Percentiles rank a stretch among this genome's conserved stretches.
These are phyloP conservation scores for Xylaria venustula DNA, from an alignment of 495 filamentous ascomycete genomes.

Conservation along the genomic window DNA sequence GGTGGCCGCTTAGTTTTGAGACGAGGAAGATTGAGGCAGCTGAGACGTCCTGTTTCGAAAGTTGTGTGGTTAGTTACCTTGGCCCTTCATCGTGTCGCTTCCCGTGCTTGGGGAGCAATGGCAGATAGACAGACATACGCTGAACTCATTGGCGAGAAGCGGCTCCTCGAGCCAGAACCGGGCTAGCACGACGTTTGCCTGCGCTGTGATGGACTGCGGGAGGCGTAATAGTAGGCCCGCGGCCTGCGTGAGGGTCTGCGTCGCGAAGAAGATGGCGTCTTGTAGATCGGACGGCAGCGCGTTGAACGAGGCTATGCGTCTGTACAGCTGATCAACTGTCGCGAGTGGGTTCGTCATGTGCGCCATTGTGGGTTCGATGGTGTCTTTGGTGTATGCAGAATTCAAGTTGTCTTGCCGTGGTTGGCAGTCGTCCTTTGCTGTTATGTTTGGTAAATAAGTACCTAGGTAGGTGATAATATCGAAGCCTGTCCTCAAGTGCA, in stretches of 20 bases:
- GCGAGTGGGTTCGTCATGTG: constrained; percentile 81
- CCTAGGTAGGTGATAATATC: too few relatives aligned
- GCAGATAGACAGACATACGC: constrained; percentile 11
- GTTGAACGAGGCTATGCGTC: constrained; percentile 45
- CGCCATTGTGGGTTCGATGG: constrained; percentile 33
- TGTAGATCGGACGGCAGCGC: constrained; percentile 78
- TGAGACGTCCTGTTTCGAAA: constrained; percentile 65
- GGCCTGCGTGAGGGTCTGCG: constrained; percentile 77
- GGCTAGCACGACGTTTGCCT: constrained; percentile 84
- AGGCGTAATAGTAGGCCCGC: constrained; percentile 83
- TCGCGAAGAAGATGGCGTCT: constrained; percentile 63
- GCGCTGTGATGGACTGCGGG: constrained; percentile 85
- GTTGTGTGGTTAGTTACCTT: not conserved
- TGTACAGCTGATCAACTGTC: constrained; percentile 73
- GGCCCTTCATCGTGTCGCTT: not conserved
- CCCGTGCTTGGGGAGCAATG: too few relatives aligned
- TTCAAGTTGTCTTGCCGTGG: not conserved
- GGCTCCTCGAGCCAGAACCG: constrained; percentile 73
- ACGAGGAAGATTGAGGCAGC: constrained; percentile 79
- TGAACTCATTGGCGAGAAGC: constrained; percentile 47
- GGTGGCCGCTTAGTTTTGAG: constrained; percentile 78
- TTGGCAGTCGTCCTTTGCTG: not conserved
- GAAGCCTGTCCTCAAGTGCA: too few relatives aligned
- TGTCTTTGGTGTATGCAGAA: not conserved
- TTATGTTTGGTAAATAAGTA: too few relatives aligned